Percentiles rank a stretch among this genome's conserved stretches.
phyloP scores from a whole-genome alignment of 1,139 yeast species.

The Taphrina flavorubra region DNA sequence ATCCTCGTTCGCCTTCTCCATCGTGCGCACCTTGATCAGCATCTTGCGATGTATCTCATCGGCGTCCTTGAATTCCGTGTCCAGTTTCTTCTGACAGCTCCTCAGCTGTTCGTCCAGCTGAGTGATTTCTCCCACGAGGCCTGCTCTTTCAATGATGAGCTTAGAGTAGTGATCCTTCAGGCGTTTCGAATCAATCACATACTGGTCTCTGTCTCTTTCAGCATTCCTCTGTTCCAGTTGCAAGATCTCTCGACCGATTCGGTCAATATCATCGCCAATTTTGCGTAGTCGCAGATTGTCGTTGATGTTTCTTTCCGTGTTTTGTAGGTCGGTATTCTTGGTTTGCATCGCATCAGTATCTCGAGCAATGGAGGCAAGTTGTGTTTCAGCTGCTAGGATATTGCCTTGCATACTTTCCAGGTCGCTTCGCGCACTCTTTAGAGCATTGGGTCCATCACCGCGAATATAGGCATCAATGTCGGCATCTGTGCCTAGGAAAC shows the following conservation, averaged over 20 bases:
- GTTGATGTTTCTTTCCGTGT: slow-evolving; percentile 61
- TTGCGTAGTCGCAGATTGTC: slow-evolving; percentile 63
- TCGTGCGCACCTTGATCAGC: slow-evolving; percentile 78
- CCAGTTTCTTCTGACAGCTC: slow-evolving; percentile 63
- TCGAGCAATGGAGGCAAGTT: slow-evolving; percentile 23
- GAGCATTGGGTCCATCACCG: slow-evolving; percentile 37
- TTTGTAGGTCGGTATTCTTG: slow-evolving; percentile 58
- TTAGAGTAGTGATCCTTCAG: slow-evolving; percentile 64
- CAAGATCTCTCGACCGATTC: slow-evolving; percentile 53
- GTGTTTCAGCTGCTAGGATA: slow-evolving; percentile 10
- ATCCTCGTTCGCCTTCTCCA: slow-evolving; percentile 80
- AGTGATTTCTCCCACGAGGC: slow-evolving; percentile 72
- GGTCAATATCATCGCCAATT: slow-evolving; percentile 53
- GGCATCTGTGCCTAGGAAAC: slow-evolving; percentile 41
- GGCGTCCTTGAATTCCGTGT: slow-evolving; percentile 72
- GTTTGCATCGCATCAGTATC: slow-evolving; percentile 50
- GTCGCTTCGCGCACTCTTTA: slow-evolving; percentile 35
- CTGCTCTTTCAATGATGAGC: slow-evolving; percentile 72
- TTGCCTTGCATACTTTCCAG: slow-evolving; percentile 11
- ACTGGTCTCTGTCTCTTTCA: slow-evolving; percentile 65
- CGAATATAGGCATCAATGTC: slow-evolving; percentile 37
- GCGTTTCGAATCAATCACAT: slow-evolving; percentile 62
- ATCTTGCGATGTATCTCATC: slow-evolving; percentile 69
- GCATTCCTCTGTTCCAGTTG: slow-evolving; percentile 66
- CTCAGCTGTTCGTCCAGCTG: slow-evolving; percentile 78